These are phyloP conservation scores for Tuber borchii DNA, from an alignment of 495 filamentous ascomycete species.

Conservation along the genomic window DNA sequence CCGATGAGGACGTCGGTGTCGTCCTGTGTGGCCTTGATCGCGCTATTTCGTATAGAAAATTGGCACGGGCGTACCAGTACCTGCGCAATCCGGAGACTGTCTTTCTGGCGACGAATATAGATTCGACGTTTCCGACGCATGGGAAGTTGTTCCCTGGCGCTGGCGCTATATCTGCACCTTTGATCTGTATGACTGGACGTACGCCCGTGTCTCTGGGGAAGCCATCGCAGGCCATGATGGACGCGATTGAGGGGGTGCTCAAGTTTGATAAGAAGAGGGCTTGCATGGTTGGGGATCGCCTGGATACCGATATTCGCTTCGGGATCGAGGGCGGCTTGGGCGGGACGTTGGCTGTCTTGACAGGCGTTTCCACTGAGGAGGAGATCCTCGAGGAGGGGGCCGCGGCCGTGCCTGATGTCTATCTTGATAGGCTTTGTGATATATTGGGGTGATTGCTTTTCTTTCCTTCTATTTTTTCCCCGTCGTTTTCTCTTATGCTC, in stretches of 20 bases:
- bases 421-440: conserved; percentile 77
- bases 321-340: conserved; percentile 85
- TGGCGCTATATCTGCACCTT: conserved; percentile 69
- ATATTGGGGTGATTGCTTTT: conserved; percentile 46
- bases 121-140: conserved; percentile 75
- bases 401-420: conserved; percentile 62
- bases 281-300: conserved; percentile 93
- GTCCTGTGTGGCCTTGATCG: conserved; percentile 88
- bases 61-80: conserved; percentile 76
- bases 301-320: conserved; percentile 95
- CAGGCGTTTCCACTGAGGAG: conserved; percentile 75
- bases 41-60: conserved; percentile 90
- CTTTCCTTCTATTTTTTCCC: background rate
- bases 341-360: conserved; percentile 84
- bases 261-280: conserved; percentile 72
- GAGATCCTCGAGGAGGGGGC: conserved; percentile 64
- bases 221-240: conserved; percentile 98
- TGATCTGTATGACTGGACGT: conserved; percentile 65
- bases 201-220: conserved; percentile 78
- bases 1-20: conserved; percentile 77
- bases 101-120: conserved; percentile 89
- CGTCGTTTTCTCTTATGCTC: background rate
- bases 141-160: conserved; percentile 84
- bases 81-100: conserved; percentile 67
- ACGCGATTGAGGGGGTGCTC: conserved; percentile 94